phyloP scores from a whole-genome alignment of 23 red algal species.

The Gracilaria caudata region DNA sequence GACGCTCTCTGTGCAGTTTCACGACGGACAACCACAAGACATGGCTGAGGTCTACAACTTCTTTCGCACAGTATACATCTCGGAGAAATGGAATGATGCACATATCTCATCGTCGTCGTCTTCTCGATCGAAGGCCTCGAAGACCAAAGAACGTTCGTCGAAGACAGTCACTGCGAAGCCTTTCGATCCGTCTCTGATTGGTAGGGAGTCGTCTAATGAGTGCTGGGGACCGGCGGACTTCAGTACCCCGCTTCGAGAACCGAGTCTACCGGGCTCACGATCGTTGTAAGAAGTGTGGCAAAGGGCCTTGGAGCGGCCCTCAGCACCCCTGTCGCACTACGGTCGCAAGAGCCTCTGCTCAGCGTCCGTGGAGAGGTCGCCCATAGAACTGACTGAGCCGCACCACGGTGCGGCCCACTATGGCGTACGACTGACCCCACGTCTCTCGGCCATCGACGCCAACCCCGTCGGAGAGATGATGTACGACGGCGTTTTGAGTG shows the following conservation, averaged over 20 bases:
- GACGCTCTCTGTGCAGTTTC: not conserved
- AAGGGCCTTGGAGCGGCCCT: not conserved
- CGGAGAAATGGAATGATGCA: not conserved
- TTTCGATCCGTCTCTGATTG: not conserved
- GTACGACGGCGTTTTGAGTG: not conserved
- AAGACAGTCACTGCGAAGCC: not conserved
- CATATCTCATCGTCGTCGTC: not conserved
- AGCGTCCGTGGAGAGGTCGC: no score
- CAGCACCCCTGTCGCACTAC: not conserved
- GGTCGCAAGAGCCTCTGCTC: not conserved
- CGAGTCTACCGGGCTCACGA: not conserved
- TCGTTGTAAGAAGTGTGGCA: slow-evolving; percentile 2
- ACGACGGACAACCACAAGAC: not conserved
- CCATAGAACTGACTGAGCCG: not conserved
- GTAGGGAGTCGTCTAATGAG: not conserved
- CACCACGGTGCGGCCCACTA: not conserved
- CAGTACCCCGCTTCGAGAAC: not conserved
- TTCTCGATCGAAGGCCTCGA: not conserved
- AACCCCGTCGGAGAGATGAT: slow-evolving; percentile 10
- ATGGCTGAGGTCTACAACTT: slow-evolving; percentile 5
- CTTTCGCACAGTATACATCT: slow-evolving; percentile 1
- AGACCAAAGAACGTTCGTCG: not conserved
- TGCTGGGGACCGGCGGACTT: not conserved
- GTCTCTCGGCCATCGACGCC: slow-evolving; percentile 4
- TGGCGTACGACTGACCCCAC: not conserved